Conservation (phyloP, 2,329 filamentous ascomycete species). For the Epichloe aotearoae region DNA sequence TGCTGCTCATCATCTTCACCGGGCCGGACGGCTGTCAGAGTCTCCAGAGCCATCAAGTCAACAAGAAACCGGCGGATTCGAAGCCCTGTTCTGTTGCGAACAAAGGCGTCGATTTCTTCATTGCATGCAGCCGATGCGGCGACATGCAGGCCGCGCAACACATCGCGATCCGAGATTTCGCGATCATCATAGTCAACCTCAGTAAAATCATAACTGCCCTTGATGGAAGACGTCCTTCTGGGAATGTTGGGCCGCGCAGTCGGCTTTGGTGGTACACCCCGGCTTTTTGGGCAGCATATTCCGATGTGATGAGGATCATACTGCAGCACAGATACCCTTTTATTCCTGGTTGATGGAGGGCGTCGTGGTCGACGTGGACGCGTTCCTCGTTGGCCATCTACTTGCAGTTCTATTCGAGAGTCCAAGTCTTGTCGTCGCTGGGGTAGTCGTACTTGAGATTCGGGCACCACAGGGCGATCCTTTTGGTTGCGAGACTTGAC, state of each 20-base stretch:
- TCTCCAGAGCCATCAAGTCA: slow-evolving; percentile 38
- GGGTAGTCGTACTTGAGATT: neutral
- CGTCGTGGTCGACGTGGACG: neutral
- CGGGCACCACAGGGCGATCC: neutral
- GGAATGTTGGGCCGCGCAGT: slow-evolving; percentile 22
- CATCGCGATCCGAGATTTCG: slow-evolving; percentile 34
- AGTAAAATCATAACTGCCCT: slow-evolving; percentile 10
- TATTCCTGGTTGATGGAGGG: neutral
- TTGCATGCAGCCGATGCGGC: slow-evolving; percentile 44
- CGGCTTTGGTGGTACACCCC: slow-evolving; percentile 13
- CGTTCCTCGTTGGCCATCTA: neutral
- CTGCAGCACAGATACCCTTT: neutral
- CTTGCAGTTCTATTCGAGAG: neutral
- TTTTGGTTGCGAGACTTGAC: neutral
- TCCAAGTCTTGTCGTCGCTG: neutral
- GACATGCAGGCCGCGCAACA: slow-evolving; percentile 41
- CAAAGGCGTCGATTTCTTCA: slow-evolving; percentile 37
- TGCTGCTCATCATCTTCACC: slow-evolving; percentile 14
- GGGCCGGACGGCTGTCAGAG: slow-evolving; percentile 21
- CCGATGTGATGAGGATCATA: slow-evolving; percentile 12
- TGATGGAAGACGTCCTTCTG: slow-evolving; percentile 22
- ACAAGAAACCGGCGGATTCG: slow-evolving; percentile 41
- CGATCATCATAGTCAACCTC: slow-evolving; percentile 21
- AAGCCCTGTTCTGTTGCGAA: slow-evolving; percentile 37
- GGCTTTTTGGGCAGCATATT: slow-evolving; percentile 15